Evolutionary conservation across 148 eudicot species (phyloP).

Genomic region (Rhododendron kiyosumense): DNA sequence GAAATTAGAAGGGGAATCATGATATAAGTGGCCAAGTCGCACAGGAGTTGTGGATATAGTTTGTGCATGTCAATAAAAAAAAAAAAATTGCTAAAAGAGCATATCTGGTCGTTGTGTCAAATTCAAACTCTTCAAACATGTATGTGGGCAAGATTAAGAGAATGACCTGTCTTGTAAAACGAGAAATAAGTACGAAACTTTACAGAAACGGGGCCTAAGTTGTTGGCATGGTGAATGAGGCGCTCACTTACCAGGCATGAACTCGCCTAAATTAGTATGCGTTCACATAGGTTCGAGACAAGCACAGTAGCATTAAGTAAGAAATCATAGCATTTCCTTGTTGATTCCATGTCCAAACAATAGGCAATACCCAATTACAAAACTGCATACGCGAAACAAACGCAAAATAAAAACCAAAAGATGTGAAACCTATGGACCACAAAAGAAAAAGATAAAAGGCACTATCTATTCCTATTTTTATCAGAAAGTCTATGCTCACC

Average conservation of each 20-base stretch:
- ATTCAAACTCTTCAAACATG: too few species aligned
- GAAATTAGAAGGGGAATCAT: background rate
- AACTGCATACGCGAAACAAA: background rate
- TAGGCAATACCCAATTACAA: background rate
- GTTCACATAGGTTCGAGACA: background rate
- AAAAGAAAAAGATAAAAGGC: background rate
- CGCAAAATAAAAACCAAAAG: background rate
- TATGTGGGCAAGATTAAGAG: too few species aligned
- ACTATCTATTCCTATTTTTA: background rate
- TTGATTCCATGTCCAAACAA: background rate
- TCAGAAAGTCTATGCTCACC: too few species aligned
- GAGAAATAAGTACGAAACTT: too few species aligned
- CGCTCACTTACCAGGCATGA: background rate
- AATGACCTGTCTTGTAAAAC: too few species aligned
- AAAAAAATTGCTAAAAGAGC: too few species aligned
- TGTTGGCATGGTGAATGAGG: background rate
- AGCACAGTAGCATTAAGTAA: background rate
- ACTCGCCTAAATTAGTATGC: background rate
- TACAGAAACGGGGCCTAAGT: too few species aligned
- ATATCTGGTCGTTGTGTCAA: too few species aligned
- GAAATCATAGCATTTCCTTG: background rate
- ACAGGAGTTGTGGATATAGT: background rate
- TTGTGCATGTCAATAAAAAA: slow-evolving; percentile 2
- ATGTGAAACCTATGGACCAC: background rate
- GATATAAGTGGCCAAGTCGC: background rate